Base-by-base conservation (phyloP, 306 rosid species). In the Malus fusca region DNA sequence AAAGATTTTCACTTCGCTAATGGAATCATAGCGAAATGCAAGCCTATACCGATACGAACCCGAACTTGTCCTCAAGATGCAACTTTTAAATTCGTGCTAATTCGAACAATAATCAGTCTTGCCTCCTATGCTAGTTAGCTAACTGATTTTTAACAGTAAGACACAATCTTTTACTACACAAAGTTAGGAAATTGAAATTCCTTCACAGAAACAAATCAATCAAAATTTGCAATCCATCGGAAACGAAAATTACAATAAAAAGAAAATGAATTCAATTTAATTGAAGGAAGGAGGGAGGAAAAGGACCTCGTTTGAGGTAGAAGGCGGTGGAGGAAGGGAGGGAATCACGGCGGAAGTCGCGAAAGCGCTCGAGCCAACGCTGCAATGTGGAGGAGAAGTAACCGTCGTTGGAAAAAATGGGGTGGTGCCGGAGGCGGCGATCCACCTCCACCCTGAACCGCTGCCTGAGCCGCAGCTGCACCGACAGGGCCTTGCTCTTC, bases 371-470 rank as follows among this genome's bases (percentile, higher is more conserved):
- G 23, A 92, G 86, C 84, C 89, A 89, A 10, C 92, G 96, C 21
- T 85, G 90, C 2, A 95, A 2, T 1, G 96, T 90, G 78, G 88
- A 73, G 66, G 90, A 80, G 82, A 88, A 84, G 85, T 84, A 88
- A 21, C 83, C 86, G 3, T 89, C 83, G 23, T 90, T 83, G 23
- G 78, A 33, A 83, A 88, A 69, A 1, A 81, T 70, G 28, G 74
- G 68, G 53, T 79, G 93, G 81, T 76, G 86, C 68, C 83, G 80
- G 85, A 89, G 90, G 33, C 86, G 90, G 74, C 90, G 86, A 77
- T 95, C 89, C 63, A 95, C 97, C 78, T 87, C 92, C 30, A 95
- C 89, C 72, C 97, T 80, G 86, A 95, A 92, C 2, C 99, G 97
- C 76, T 84, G 81, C 70, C 96, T 73, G 78, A 95, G 89, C 52